Evolutionary conservation across 768 basidiomycete genomes (phyloP).

Genomic region (Boletus vinaceobasis): DNA sequence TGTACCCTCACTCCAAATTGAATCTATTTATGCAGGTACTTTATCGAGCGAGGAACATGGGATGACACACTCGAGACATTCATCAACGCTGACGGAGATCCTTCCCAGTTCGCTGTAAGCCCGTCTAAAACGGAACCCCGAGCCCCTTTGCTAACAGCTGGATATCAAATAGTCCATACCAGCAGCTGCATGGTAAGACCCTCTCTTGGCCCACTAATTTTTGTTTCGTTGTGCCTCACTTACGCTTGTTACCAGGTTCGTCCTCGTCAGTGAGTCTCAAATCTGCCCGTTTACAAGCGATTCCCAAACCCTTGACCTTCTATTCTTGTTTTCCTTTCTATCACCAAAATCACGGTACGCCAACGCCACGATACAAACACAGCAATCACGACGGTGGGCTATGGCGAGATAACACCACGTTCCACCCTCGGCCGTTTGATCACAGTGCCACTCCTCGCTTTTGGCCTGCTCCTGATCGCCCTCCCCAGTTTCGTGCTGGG

Average conservation of each 20-base stretch:
- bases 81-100: conserved; percentile 81
- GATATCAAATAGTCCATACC: conserved; percentile 52
- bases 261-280: conserved; percentile 65
- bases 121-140: not conserved
- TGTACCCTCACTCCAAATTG: not conserved
- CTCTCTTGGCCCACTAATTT: not conserved
- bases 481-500: conserved; percentile 91
- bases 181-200: conserved; percentile 67
- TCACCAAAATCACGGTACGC: not conserved
- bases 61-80: conserved; percentile 76
- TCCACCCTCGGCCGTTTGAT: conserved; percentile 84
- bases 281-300: not conserved
- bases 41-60: conserved; percentile 89
- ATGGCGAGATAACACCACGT: conserved; percentile 88
- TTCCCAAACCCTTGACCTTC: not conserved
- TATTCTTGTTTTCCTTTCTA: not conserved
- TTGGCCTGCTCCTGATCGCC: conserved; percentile 85
- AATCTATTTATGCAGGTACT: conserved; percentile 52
- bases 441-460: conserved; percentile 82
- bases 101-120: conserved; percentile 70
- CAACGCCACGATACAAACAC: not conserved
- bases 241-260: conserved; percentile 45
- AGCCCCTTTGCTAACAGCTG: not conserved
- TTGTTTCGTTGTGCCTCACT: not conserved
- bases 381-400: conserved; percentile 89